A percentile compares a stretch with the other conserved stretches of the same genome.
phyloP scores from a whole-genome alignment of 768 basidiomycete species.

The Leccinum boreale region DNA sequence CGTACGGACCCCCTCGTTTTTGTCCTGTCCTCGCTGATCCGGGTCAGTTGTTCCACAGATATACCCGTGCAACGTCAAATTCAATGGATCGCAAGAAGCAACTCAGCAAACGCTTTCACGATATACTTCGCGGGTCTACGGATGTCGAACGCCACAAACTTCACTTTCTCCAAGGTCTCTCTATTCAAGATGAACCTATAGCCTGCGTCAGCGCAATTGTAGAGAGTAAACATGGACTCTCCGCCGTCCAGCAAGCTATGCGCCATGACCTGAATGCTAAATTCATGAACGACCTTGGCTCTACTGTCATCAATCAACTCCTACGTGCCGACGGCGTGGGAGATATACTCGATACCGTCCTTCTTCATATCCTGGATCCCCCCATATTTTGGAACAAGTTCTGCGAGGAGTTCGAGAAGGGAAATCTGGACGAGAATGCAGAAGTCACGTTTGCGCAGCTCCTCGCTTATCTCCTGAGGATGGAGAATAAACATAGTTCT shows the following conservation, averaged over 20 bases:
- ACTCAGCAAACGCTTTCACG: conserved; percentile 35
- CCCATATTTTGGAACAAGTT: conserved; percentile 49
- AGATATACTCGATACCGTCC: conserved; percentile 35
- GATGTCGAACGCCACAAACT: conserved; percentile 26
- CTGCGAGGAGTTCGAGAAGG: conserved; percentile 32
- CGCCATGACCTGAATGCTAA: conserved; percentile 33
- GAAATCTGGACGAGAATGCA: conserved; percentile 31
- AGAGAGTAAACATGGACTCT: conserved; percentile 34
- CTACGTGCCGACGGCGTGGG: conserved; percentile 37
- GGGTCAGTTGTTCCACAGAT: too few species aligned
- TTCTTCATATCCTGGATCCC: conserved; percentile 44
- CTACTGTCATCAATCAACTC: conserved; percentile 38
- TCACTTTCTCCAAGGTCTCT: conserved; percentile 47
- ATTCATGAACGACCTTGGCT: conserved; percentile 44
- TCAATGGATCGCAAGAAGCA: conserved; percentile 23
- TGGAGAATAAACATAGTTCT: conserved; percentile 34
- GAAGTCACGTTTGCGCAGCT: conserved; percentile 45
- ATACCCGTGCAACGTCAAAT: too few species aligned
- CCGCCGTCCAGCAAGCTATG: conserved; percentile 40
- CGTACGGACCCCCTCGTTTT: too few species aligned
- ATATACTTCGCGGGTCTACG: conserved; percentile 30
- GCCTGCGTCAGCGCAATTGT: conserved; percentile 38
- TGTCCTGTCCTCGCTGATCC: too few species aligned
- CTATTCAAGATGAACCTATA: conserved; percentile 36
- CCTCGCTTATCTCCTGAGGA: conserved; percentile 45